Conservation (phyloP, 1,284 basidiomycete species). For the Ganoderma meredithae region DNA sequence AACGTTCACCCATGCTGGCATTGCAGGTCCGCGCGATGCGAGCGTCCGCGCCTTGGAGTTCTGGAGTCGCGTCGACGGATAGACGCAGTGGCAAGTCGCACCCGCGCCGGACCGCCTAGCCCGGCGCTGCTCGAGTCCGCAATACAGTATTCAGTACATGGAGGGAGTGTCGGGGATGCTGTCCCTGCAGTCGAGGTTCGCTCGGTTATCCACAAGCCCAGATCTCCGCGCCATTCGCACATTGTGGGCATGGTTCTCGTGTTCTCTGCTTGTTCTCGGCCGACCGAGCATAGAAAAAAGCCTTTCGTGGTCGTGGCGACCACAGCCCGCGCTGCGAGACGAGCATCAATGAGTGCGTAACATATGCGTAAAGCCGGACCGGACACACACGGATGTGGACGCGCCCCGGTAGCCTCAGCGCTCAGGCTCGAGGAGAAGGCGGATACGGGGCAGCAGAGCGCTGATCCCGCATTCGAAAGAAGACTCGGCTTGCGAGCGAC, state of each 20-base stretch:
- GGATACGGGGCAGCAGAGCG: background rate
- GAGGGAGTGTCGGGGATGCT: background rate
- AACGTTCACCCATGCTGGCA: slow-evolving; percentile 1
- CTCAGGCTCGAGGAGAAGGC: background rate
- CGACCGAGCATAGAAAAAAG: background rate
- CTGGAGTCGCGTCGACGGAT: background rate
- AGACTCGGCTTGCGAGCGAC: background rate
- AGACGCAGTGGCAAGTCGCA: background rate
- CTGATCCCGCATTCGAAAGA: background rate
- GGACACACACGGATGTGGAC: background rate
- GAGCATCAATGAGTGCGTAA: background rate
- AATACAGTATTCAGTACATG: no score
- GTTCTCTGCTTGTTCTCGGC: background rate
- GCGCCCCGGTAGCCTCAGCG: background rate
- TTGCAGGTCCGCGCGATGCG: background rate
- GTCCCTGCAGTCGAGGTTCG: background rate
- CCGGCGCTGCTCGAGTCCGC: background rate
- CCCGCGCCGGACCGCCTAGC: background rate
- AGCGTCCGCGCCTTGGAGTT: background rate
- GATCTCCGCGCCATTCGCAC: background rate
- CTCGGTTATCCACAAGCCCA: background rate
- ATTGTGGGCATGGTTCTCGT: background rate
- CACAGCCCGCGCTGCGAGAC: background rate
- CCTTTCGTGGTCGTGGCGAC: background rate
- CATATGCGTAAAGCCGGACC: background rate